Evolutionary conservation across 2,329 filamentous ascomycete genomes (phyloP).

Genomic region (Zymoseptoria ardabiliae): DNA sequence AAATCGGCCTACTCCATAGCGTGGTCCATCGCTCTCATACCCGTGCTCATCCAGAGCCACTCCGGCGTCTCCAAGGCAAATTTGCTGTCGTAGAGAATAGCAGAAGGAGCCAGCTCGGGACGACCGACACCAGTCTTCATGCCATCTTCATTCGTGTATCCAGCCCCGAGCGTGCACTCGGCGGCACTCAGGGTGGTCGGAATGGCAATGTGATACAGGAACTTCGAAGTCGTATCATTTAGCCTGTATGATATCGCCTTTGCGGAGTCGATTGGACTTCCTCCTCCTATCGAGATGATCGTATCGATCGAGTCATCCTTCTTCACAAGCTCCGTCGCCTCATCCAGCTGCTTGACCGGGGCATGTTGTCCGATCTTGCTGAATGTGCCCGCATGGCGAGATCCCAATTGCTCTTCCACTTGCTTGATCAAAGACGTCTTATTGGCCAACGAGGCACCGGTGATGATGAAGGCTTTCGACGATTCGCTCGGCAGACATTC

Average conservation of each 20-base stretch:
- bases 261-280: constrained; percentile 47
- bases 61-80: constrained; percentile 47
- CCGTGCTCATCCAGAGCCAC: constrained; percentile 45
- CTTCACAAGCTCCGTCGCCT: constrained; percentile 42
- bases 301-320: constrained; percentile 45
- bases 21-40: constrained; percentile 49
- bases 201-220: constrained; percentile 42
- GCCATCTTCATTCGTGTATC: constrained; percentile 44
- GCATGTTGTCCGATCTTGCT: constrained; percentile 50
- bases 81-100: constrained; percentile 47
- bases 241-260: constrained; percentile 42
- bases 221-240: constrained; percentile 34
- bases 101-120: constrained; percentile 38
- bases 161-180: constrained; percentile 48
- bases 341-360: constrained; percentile 47
- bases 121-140: constrained; percentile 44
- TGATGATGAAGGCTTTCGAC: constrained; percentile 53
- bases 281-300: constrained; percentile 49
- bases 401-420: constrained; percentile 43
- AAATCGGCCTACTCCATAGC: constrained; percentile 38
- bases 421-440: constrained; percentile 48
- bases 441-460: constrained; percentile 46
- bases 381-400: constrained; percentile 50
- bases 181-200: constrained; percentile 46
- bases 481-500: constrained; percentile 36